Conservation (phyloP, 352 stramenopile species). For the Phytophthora pisi region DNA sequence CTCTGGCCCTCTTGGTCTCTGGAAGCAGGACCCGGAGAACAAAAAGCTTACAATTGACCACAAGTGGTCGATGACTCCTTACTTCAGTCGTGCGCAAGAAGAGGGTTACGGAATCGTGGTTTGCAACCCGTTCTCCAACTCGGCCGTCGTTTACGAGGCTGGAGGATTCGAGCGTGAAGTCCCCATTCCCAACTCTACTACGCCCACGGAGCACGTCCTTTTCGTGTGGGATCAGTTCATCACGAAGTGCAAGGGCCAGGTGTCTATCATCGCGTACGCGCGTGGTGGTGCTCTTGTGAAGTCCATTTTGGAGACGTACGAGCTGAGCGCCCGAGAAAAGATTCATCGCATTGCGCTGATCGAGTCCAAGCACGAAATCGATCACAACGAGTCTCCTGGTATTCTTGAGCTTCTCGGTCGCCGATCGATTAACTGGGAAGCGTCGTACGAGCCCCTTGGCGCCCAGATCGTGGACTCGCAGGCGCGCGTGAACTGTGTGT, state of each 20-base stretch:
- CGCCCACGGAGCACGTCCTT: conserved; percentile 84
- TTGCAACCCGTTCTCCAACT: conserved; percentile 90
- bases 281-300: conserved; percentile 83
- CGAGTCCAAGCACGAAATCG: conserved; percentile 90
- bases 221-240: conserved; percentile 90
- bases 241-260: conserved; percentile 81
- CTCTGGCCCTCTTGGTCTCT: conserved; percentile 84
- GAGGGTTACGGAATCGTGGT: conserved; percentile 87
- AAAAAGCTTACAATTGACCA: conserved; percentile 68
- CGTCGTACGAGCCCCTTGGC: conserved; percentile 81
- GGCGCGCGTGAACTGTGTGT: conserved; percentile 85
- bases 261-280: conserved; percentile 86
- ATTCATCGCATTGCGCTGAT: conserved; percentile 85
- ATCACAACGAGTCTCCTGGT: conserved; percentile 74
- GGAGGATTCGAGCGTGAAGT: conserved; percentile 87
- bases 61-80: conserved; percentile 89
- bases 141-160: conserved; percentile 88
- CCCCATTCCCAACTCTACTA: conserved; percentile 83
- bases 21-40: conserved; percentile 78
- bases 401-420: conserved; percentile 83
- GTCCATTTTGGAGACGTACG: conserved; percentile 83
- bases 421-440: conserved; percentile 90
- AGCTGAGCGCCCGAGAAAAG: conserved; percentile 76
- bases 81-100: conserved; percentile 84
- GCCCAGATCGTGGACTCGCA: conserved; percentile 89